A percentile compares a stretch with the other conserved stretches of the same genome.
Evolutionary conservation across 2,329 filamentous ascomycete species (phyloP).

Genomic region (Aureobasidium sp.): DNA sequence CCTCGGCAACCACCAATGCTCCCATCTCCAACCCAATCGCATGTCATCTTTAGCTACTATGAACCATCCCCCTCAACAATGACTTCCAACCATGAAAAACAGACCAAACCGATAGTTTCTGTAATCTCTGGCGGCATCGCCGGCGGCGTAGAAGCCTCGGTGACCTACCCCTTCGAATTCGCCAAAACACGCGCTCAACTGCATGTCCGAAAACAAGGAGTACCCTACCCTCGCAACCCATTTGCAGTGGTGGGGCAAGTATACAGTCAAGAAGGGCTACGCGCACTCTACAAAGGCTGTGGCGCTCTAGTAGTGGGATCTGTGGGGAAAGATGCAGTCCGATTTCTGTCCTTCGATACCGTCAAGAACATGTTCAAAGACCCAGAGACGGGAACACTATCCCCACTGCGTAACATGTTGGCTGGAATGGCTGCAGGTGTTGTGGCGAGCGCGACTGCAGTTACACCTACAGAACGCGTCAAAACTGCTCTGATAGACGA

Average conservation of each 20-base stretch:
- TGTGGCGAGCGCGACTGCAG: conserved; percentile 55
- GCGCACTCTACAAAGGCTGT: conserved; percentile 58
- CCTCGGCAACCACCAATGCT: neutral
- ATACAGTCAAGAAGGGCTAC: conserved; percentile 49
- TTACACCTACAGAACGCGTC: conserved; percentile 61
- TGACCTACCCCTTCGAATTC: conserved; percentile 57
- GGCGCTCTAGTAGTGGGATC: conserved; percentile 54
- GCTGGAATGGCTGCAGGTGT: conserved; percentile 60
- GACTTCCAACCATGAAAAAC: conserved; percentile 6
- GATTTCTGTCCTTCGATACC: conserved; percentile 59
- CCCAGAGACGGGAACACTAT: conserved; percentile 49
- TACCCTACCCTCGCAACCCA: conserved; percentile 46
- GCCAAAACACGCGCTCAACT: conserved; percentile 59
- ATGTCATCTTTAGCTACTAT: neutral
- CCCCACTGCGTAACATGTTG: conserved; percentile 50
- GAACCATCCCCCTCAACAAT: neutral
- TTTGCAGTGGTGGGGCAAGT: conserved; percentile 51
- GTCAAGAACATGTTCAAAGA: conserved; percentile 55
- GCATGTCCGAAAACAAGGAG: conserved; percentile 30
- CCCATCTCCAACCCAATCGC: neutral
- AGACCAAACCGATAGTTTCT: conserved; percentile 29
- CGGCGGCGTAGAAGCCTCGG: conserved; percentile 29
- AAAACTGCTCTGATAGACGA: conserved; percentile 63
- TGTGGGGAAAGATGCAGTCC: conserved; percentile 57
- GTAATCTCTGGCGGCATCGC: conserved; percentile 31